Conservation (phyloP, 768 basidiomycete genomes). For the Termitomyces sp. region DNA sequence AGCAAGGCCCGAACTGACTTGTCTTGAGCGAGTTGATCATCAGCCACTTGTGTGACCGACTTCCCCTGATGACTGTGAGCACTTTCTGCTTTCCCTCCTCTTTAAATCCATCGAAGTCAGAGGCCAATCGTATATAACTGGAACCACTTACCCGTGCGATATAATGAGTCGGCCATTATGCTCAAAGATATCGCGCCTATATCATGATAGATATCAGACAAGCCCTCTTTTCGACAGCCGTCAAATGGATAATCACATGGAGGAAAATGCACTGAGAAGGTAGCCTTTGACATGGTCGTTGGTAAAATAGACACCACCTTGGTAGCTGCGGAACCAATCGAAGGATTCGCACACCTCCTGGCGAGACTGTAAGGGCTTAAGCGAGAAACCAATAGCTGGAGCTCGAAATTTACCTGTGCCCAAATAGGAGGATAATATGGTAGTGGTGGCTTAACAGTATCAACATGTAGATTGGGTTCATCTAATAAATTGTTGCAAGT, state of each 20-base stretch:
- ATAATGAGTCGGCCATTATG: conserved; percentile 70
- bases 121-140: background rate
- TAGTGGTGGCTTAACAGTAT: conserved; percentile 23
- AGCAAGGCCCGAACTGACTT: conserved; percentile 71
- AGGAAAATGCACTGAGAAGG: conserved; percentile 67
- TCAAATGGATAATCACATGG: conserved; percentile 42
- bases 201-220: conserved; percentile 6
- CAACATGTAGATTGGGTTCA: background rate
- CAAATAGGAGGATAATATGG: conserved; percentile 38
- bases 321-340: conserved; percentile 74
- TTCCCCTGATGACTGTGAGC: conserved; percentile 42
- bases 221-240: background rate
- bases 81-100: conserved; percentile 68
- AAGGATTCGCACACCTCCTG: conserved; percentile 84
- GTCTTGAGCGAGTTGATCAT: conserved; percentile 68
- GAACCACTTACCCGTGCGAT: conserved; percentile 72
- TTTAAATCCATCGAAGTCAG: conserved; percentile 4
- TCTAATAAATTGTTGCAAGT: background rate
- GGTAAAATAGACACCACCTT: conserved; percentile 73
- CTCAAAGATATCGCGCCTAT: conserved; percentile 68
- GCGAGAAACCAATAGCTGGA: conserved; percentile 1
- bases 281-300: conserved; percentile 70
- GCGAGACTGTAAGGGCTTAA: conserved; percentile 50
- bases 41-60: conserved; percentile 40
- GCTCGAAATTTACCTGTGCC: conserved; percentile 33